Evolutionary conservation across 2,329 filamentous ascomycete genomes (phyloP).

Genomic region (Xylaria sp.): DNA sequence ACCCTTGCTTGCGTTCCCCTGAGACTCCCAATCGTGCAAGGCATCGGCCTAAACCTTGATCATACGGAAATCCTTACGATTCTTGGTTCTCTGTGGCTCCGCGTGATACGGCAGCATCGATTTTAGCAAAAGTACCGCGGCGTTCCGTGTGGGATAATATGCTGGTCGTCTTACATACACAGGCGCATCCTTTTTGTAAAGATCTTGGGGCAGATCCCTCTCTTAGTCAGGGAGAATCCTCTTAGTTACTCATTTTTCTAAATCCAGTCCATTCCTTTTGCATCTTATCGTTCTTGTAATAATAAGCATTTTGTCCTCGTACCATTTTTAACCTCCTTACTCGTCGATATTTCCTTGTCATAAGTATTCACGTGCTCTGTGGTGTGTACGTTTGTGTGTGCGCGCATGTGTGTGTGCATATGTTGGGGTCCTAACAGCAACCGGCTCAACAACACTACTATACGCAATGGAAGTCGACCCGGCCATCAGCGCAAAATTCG

Average conservation of each 20-base stretch:
- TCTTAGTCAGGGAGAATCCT: conserved; percentile 7
- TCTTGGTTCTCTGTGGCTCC: conserved; percentile 11
- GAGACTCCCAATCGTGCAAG: conserved; percentile 6
- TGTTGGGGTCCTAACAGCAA: neutral
- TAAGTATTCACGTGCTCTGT: conserved; percentile 3
- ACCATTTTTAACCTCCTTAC: neutral
- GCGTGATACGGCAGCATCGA: conserved; percentile 8
- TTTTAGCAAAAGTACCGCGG: conserved; percentile 7
- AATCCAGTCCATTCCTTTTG: conserved; percentile 10
- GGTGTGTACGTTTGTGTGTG: no score
- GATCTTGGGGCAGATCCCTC: conserved; percentile 16
- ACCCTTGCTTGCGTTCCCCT: conserved; percentile 16
- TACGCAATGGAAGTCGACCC: conserved; percentile 32
- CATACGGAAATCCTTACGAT: conserved; percentile 23
- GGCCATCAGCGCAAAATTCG: conserved; percentile 20
- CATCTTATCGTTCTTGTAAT: conserved; percentile 16
- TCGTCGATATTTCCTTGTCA: conserved; percentile 16
- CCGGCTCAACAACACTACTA: neutral
- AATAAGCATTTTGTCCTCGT: conserved; percentile 17
- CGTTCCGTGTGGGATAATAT: neutral
- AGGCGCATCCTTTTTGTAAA: conserved; percentile 1
- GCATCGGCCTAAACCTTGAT: conserved; percentile 18
- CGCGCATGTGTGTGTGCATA: neutral
- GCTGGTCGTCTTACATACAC: neutral
- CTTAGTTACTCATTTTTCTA: conserved; percentile 5